A percentile compares a stretch with the other conserved stretches of the same genome.
phyloP scores from a whole-genome alignment of 768 basidiomycete species.

The Boletus pseudopeckii region DNA sequence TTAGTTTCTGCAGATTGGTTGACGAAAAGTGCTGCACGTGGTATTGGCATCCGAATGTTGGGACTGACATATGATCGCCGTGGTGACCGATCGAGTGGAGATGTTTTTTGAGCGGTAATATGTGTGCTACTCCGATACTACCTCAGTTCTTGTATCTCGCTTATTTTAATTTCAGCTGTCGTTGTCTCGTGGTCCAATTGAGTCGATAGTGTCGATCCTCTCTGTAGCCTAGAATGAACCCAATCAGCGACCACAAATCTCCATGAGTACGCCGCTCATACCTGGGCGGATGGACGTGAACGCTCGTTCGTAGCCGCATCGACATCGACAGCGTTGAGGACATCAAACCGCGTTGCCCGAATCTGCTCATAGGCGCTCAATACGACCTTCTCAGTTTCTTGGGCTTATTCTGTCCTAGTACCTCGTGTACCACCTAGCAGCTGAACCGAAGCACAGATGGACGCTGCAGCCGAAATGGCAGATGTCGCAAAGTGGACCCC shows the following conservation, averaged over 20 bases:
- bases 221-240: conserved; percentile 43
- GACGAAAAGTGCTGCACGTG: too few relatives aligned
- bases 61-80: background rate
- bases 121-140: background rate
- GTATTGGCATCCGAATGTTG: background rate
- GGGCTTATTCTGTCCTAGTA: conserved; percentile 20
- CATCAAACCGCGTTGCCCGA: conserved; percentile 35
- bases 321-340: conserved; percentile 40
- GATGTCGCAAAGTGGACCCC: conserved; percentile 51
- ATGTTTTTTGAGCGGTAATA: background rate
- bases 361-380: conserved; percentile 45
- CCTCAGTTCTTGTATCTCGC: background rate
- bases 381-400: conserved; percentile 21
- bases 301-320: conserved; percentile 45
- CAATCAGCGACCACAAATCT: background rate
- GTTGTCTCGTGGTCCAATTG: too few relatives aligned
- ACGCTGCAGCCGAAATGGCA: conserved; percentile 44
- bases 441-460: conserved; percentile 46
- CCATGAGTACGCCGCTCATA: conserved; percentile 9
- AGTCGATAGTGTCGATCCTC: conserved; percentile 37
- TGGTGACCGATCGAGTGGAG: background rate
- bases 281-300: conserved; percentile 45
- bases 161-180: too few relatives aligned
- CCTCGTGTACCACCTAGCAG: conserved; percentile 41
- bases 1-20: background rate